These are phyloP conservation scores for Colletotrichum aenigma DNA, from an alignment of 2,329 filamentous ascomycete genomes.

Conservation along the genomic window DNA sequence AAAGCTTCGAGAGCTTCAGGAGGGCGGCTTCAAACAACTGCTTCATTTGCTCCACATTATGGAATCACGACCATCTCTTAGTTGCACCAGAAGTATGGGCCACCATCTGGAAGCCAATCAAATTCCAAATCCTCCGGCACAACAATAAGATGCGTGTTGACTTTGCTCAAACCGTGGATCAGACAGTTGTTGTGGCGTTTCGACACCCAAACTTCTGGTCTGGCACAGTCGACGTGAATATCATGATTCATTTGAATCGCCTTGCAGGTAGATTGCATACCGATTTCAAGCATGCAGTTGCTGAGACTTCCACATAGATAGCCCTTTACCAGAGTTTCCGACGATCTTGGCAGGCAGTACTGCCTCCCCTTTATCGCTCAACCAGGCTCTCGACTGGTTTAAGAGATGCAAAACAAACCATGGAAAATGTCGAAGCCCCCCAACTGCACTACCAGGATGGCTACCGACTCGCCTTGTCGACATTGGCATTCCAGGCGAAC, in stretches of 20 bases:
- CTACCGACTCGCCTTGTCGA: background rate
- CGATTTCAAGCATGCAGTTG: background rate
- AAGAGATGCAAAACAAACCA: background rate
- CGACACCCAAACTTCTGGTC: background rate
- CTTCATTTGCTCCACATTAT: background rate
- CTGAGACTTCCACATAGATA: rapidly evolving
- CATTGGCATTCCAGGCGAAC: background rate
- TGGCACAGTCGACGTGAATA: background rate
- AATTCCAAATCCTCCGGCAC: background rate
- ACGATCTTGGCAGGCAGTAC: background rate
- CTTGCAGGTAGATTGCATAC: background rate
- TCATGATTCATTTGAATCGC: background rate
- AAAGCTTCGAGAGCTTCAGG: background rate
- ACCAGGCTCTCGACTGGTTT: background rate
- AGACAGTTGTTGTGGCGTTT: background rate
- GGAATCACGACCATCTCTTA: background rate
- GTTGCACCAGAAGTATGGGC: background rate
- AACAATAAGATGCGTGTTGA: background rate
- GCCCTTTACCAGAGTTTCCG: background rate
- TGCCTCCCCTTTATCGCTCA: background rate
- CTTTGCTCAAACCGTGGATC: background rate
- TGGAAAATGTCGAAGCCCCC: background rate
- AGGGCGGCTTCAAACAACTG: background rate
- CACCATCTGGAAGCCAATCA: background rate
- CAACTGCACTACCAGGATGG: background rate